Evolutionary conservation across 305 asterid species (phyloP).

Genomic region (Salvia sclarea): DNA sequence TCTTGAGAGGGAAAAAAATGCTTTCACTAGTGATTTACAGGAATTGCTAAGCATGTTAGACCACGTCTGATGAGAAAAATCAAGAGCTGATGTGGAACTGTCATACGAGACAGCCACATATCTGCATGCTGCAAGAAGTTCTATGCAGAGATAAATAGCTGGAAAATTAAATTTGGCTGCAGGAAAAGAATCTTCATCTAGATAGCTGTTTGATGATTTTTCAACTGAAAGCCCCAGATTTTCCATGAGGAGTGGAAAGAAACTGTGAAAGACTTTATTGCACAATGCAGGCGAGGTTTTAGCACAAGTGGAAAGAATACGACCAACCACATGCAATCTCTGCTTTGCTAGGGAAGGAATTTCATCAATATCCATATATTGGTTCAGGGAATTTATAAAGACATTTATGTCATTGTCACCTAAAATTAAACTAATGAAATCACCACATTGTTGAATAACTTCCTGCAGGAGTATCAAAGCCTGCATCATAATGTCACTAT

Average conservation of each 20-base stretch:
- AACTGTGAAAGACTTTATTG: slow-evolving; percentile 64
- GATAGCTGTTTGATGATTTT: slow-evolving; percentile 38
- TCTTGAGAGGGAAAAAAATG: slow-evolving; percentile 51
- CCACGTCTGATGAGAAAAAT: slow-evolving; percentile 48
- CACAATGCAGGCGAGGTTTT: slow-evolving; percentile 62
- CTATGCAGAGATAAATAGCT: slow-evolving; percentile 65
- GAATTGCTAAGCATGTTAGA: slow-evolving; percentile 52
- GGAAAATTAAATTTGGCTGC: slow-evolving; percentile 52
- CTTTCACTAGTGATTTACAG: slow-evolving; percentile 50
- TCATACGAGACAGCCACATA: slow-evolving; percentile 49
- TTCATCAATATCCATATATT: slow-evolving; percentile 44
- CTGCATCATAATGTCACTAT: slow-evolving; percentile 63
- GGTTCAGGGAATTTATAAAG: slow-evolving; percentile 55
- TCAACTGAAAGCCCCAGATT: slow-evolving; percentile 59
- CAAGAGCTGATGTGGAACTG: slow-evolving; percentile 33
- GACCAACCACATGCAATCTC: slow-evolving; percentile 76
- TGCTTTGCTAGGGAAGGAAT: slow-evolving; percentile 61
- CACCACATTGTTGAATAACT: slow-evolving; percentile 51
- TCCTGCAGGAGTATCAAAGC: slow-evolving; percentile 72
- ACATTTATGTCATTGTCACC: slow-evolving; percentile 64
- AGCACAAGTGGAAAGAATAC: slow-evolving; percentile 62
- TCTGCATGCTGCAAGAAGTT: slow-evolving; percentile 84
- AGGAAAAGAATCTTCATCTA: slow-evolving; percentile 34
- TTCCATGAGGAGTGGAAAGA: slow-evolving; percentile 63
- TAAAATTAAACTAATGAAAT: slow-evolving; percentile 55